These are phyloP conservation scores for Colletotrichum orchidophilum DNA, from an alignment of 2,329 filamentous ascomycete genomes.

Conservation along the genomic window DNA sequence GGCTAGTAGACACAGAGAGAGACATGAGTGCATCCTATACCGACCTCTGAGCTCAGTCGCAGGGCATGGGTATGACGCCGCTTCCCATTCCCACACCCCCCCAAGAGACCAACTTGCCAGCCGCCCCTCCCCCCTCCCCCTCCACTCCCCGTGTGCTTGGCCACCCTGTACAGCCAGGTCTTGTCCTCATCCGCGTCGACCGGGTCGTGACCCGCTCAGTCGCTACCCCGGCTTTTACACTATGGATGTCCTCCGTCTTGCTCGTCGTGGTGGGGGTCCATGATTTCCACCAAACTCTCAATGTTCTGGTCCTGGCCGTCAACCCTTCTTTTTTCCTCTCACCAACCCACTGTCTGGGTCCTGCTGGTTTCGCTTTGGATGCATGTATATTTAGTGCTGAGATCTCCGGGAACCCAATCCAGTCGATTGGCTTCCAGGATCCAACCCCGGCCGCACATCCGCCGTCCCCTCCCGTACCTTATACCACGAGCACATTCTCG, in stretches of 20 bases:
- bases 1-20: constrained; percentile 12
- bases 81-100: background rate
- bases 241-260: constrained; percentile 19
- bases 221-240: constrained; percentile 34
- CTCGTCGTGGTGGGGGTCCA: constrained; percentile 25
- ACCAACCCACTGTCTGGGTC: constrained; percentile 24
- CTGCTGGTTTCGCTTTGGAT: constrained; percentile 25
- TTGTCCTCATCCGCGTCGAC: constrained; percentile 20
- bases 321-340: constrained; percentile 20
- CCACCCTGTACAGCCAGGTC: constrained; percentile 23
- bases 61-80: constrained; percentile 24
- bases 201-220: constrained; percentile 14
- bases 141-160: background rate
- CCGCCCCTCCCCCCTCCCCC: constrained; percentile 1
- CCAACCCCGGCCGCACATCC: constrained; percentile 25
- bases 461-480: constrained; percentile 5
- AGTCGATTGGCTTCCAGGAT: constrained; percentile 20
- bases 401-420: constrained; percentile 28
- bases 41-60: constrained; percentile 20
- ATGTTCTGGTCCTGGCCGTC: constrained; percentile 19
- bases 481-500: constrained; percentile 5
- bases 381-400: constrained; percentile 33
- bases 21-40: constrained; percentile 18
- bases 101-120: background rate
- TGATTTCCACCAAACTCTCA: constrained; percentile 27